A percentile compares a stretch with the other conserved stretches of the same genome.
Conservation (phyloP, 345 rosid species). For the Rhodomyrtus tomentosa region DNA sequence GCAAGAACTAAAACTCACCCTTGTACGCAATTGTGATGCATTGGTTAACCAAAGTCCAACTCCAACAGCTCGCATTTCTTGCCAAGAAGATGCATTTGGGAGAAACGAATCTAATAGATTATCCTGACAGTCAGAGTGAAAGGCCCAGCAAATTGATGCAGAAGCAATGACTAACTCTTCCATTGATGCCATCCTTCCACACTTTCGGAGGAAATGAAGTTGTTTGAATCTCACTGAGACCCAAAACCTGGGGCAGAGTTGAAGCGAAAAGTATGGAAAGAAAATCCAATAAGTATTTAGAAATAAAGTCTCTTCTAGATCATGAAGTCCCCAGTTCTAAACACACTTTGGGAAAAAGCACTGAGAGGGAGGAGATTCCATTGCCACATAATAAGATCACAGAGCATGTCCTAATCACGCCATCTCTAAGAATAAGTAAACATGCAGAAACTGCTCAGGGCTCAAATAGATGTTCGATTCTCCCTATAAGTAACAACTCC, state of each 20-base stretch:
- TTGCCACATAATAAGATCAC: neutral
- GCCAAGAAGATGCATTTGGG: constrained; percentile 75
- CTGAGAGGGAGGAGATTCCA: neutral
- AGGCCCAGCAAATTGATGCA: constrained; percentile 70
- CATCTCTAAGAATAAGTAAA: neutral
- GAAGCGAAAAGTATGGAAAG: neutral
- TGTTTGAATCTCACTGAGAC: constrained; percentile 63
- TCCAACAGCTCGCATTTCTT: constrained; percentile 70
- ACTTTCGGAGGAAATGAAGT: constrained; percentile 36
- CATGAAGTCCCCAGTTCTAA: neutral
- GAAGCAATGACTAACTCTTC: constrained; percentile 60
- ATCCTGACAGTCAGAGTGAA: constrained; percentile 92
- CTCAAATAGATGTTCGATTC: neutral
- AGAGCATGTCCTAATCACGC: neutral
- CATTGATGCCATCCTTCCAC: constrained; percentile 44
- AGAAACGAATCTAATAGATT: constrained; percentile 46
- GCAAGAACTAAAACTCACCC: constrained; percentile 27
- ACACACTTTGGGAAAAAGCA: neutral
- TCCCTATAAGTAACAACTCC: neutral
- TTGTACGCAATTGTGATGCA: constrained; percentile 54
- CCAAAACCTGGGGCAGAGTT: constrained; percentile 53
- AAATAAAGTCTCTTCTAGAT: neutral
- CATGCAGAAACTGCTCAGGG: neutral
- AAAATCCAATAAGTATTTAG: neutral
- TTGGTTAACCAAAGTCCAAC: constrained; percentile 83